Evolutionary conservation across 1,284 basidiomycete genomes (phyloP), one percentile per base, ranked within the genome.

Genomic region (Phylloporus gajari): DNA sequence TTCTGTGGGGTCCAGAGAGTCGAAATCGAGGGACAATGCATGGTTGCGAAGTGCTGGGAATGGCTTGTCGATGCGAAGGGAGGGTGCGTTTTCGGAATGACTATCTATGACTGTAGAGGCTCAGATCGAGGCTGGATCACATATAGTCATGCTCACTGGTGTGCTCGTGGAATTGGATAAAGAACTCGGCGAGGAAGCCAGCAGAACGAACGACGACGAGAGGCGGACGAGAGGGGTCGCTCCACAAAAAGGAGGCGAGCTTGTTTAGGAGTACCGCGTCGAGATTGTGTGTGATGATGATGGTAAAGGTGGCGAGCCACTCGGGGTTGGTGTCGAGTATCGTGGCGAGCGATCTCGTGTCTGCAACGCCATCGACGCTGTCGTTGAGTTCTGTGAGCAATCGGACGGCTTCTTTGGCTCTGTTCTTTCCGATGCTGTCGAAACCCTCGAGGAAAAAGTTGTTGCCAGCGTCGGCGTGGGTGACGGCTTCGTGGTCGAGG

Each of bases 391-490:
- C 97, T 23, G 86, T 82, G 7, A 99, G 87, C 61, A 95, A 88
- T 67, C 90, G 88, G 25, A 95, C 94, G 7, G 93, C 92, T 81
- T 98, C 95, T 70, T 90, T 82, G 0, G 97, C 96, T 62, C 95
- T 91, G 67, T 88, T 87, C 80, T 92, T 93, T 15, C 95, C 96
- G 68, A 98, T 87, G 75, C 93, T 94, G 35, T 90, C 85, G 1
- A 88, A 87, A 0, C 90, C 91, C 68, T 95, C 91, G 35, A 99
- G 87, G 85, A 99, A 99, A 87, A 99, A 99, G 87, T 99, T 99
- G 86, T 96, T 95, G 1, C 96, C 96, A 0, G 96, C 91, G 78
- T 99, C 97, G 66, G 92, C 89, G 6, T 91, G 87, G 2, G 90
- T 87, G 25, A 93, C 93, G 40, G 82, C 77, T 2, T 84, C 82